phyloP scores from a whole-genome alignment of 768 basidiomycete genomes.

The Antrodiella citrinella region DNA sequence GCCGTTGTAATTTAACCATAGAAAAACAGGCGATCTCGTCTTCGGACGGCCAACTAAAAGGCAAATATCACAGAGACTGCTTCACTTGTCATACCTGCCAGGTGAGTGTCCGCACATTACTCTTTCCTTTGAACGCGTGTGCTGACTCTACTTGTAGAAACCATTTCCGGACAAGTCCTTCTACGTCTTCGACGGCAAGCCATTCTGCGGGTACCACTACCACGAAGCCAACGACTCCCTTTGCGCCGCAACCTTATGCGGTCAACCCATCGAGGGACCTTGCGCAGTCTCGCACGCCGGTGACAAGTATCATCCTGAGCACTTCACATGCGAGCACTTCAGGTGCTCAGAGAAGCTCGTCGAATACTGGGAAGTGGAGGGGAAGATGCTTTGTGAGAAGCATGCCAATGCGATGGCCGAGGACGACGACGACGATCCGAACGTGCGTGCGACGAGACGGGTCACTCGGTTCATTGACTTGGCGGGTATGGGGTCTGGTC shows the following conservation, averaged over 20 bases:
- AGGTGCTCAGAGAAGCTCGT: conserved; percentile 48
- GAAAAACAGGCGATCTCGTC: conserved; percentile 89
- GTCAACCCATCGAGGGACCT: conserved; percentile 87
- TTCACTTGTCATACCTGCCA: conserved; percentile 85
- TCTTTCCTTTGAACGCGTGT: neutral
- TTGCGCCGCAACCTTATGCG: conserved; percentile 71
- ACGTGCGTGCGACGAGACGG: conserved; percentile 60
- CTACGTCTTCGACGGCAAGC: conserved; percentile 86
- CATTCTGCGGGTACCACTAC: conserved; percentile 88
- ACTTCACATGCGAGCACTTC: conserved; percentile 74
- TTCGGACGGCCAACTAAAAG: conserved; percentile 89
- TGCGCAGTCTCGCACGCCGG: conserved; percentile 83
- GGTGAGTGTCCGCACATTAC: conserved; percentile 29
- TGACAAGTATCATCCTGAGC: conserved; percentile 81
- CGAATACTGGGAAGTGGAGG: conserved; percentile 89
- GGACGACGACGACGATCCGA: conserved; percentile 14
- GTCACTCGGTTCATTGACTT: conserved; percentile 79
- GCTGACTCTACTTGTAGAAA: conserved; percentile 37
- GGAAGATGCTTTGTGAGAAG: conserved; percentile 77
- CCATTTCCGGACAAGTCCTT: conserved; percentile 90
- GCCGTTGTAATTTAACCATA: conserved; percentile 78
- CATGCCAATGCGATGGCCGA: conserved; percentile 43
- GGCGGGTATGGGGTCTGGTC: conserved; percentile 16
- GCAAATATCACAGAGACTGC: conserved; percentile 89
- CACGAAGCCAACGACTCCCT: conserved; percentile 88